Percentiles rank a stretch among this genome's conserved stretches.
These are phyloP conservation scores for Ramalina peruviana DNA, from an alignment of 495 filamentous ascomycete species.

Conservation along the genomic window DNA sequence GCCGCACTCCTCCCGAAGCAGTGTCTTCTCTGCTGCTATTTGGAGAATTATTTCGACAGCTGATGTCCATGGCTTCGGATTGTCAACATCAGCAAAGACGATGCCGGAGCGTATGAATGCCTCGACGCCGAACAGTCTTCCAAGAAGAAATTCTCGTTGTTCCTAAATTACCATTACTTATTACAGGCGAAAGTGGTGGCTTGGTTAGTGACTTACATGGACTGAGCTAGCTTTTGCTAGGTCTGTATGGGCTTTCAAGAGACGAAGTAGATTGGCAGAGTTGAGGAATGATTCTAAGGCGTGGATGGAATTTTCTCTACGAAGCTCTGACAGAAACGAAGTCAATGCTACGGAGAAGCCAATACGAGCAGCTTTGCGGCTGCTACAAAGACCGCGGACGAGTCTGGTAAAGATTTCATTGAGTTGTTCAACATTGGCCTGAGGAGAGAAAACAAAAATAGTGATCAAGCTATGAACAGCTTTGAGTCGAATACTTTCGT, in stretches of 20 bases:
- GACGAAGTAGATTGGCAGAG: neutral
- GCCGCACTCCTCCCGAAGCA: conserved; percentile 79
- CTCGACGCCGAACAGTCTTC: conserved; percentile 73
- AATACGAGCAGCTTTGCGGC: conserved; percentile 73
- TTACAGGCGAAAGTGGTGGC: neutral
- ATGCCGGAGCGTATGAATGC: conserved; percentile 69
- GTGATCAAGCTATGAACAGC: conserved; percentile 33
- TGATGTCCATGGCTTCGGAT: conserved; percentile 28
- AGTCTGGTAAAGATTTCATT: conserved; percentile 43
- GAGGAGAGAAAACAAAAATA: conserved; percentile 31
- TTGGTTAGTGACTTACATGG: conserved; percentile 29
- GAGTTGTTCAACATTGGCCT: conserved; percentile 27
- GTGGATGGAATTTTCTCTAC: conserved; percentile 17
- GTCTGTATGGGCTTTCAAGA: conserved; percentile 57
- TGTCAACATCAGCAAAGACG: conserved; percentile 32
- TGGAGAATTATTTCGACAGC: conserved; percentile 47
- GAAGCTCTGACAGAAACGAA: conserved; percentile 58
- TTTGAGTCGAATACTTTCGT: conserved; percentile 36
- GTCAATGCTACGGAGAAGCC: conserved; percentile 88
- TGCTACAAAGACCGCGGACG: conserved; percentile 78
- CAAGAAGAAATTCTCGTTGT: conserved; percentile 71
- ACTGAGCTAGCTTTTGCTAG: conserved; percentile 49
- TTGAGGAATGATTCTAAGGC: neutral
- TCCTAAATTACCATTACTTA: conserved; percentile 36
- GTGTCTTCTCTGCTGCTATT: conserved; percentile 53